Percentiles rank a stretch among this genome's conserved stretches.
Evolutionary conservation across 164 flowering plant genomes (phyloP).

Genomic region (Nelumbo lutea): DNA sequence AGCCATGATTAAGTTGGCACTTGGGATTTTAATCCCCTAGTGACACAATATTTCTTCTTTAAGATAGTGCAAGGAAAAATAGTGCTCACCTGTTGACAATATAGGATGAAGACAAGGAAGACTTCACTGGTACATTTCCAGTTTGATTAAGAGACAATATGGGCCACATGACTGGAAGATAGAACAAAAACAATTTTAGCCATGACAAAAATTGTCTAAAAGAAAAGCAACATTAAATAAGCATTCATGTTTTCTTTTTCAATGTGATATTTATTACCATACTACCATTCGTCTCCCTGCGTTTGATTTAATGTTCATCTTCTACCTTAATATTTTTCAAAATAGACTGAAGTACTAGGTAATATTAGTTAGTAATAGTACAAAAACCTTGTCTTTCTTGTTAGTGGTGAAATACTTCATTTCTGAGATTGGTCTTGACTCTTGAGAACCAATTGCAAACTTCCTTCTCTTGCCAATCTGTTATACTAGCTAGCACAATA

Average conservation of each 20-base stretch:
- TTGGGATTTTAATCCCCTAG: not conserved
- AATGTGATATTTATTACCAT: too few relatives aligned
- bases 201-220: not conserved
- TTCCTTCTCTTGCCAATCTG: not conserved
- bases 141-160: conserved; percentile 41
- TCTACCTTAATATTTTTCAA: not conserved
- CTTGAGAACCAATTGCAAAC: not conserved
- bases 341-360: not conserved
- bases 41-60: not conserved
- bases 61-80: not conserved
- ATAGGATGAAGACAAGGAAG: conserved; percentile 56
- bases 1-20: not conserved
- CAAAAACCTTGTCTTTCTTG: not conserved
- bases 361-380: not conserved
- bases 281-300: not conserved
- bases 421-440: not conserved
- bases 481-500: too few relatives aligned
- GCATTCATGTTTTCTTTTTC: not conserved
- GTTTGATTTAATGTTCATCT: not conserved
- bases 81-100: conserved; percentile 37
- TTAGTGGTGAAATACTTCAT: not conserved
- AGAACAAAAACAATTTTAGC: not conserved
- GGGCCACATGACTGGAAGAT: conserved; percentile 60
- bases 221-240: not conserved
- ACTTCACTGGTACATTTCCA: conserved; percentile 35